Percentiles rank a stretch among this genome's conserved stretches.
phyloP scores from a whole-genome alignment of 2,329 filamentous ascomycete species.

The Exophiala oligosperma region DNA sequence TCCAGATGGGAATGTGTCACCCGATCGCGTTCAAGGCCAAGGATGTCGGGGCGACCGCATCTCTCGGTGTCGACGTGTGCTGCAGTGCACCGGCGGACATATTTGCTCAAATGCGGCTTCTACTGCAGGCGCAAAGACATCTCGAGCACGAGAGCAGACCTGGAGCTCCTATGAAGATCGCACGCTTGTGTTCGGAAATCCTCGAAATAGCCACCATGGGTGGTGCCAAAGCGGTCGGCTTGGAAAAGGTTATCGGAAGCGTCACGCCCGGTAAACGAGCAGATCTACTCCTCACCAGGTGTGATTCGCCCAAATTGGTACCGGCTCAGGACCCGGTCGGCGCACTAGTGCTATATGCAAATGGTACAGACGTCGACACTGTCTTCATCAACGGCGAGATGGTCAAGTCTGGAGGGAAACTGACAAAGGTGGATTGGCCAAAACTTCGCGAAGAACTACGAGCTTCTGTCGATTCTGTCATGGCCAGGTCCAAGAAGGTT shows the following conservation, averaged over 20 bases:
- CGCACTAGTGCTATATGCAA: conserved; percentile 34
- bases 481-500: not conserved
- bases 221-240: conserved; percentile 32
- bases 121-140: conserved; percentile 30
- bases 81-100: conserved; percentile 32
- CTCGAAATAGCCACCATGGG: conserved; percentile 34
- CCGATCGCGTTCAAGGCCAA: conserved; percentile 30
- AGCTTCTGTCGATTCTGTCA: not conserved
- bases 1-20: conserved; percentile 35
- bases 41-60: conserved; percentile 15
- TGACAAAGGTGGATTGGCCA: conserved; percentile 18
- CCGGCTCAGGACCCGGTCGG: conserved; percentile 32
- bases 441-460: conserved; percentile 9
- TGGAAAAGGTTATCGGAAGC: conserved; percentile 33
- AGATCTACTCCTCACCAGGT: conserved; percentile 35
- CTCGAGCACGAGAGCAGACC: conserved; percentile 9
- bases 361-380: conserved; percentile 30
- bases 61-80: conserved; percentile 33
- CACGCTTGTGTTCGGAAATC: conserved; percentile 26
- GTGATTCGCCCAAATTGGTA: conserved; percentile 29
- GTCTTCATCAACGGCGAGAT: conserved; percentile 35
- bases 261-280: conserved; percentile 34
- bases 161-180: conserved; percentile 13
- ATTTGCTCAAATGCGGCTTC: conserved; percentile 32
- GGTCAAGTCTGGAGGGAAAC: conserved; percentile 25